Evolutionary conservation across 2,329 filamentous ascomycete species (phyloP).

Genomic region (Sporothrix curviconia): DNA sequence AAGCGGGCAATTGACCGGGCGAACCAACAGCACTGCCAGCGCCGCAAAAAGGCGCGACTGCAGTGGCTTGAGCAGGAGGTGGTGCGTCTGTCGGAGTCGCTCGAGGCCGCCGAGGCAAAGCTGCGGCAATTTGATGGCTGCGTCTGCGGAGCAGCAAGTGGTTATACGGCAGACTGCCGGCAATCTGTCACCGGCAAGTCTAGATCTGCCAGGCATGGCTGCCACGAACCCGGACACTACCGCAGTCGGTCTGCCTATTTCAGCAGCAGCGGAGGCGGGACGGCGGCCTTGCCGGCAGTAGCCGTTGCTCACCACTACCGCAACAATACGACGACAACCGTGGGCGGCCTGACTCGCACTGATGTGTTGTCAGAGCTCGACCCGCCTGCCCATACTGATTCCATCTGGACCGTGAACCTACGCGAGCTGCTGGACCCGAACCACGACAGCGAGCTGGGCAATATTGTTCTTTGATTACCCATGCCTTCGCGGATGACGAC

Average conservation of each 20-base stretch:
- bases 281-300: too few species aligned
- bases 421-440: conserved; percentile 4
- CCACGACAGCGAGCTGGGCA: conserved; percentile 13
- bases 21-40: conserved; percentile 23
- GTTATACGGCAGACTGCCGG: background rate
- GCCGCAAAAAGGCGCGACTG: conserved; percentile 21
- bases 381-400: background rate
- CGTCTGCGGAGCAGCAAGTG: background rate
- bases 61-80: conserved; percentile 19
- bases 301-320: too few species aligned
- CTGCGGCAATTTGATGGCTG: background rate
- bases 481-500: background rate
- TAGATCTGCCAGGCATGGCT: too few species aligned
- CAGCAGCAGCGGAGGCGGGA: background rate
- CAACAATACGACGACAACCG: background rate
- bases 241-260: too few species aligned
- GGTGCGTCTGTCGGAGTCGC: conserved; percentile 10
- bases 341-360: background rate
- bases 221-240: too few species aligned
- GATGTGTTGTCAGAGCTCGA: background rate
- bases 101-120: conserved; percentile 8
- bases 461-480: conserved; percentile 8
- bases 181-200: too few species aligned
- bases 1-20: conserved; percentile 24
- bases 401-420: conserved; percentile 8